A percentile compares a stretch with the other conserved stretches of the same genome.
Evolutionary conservation across 192 early-diverging fungal genomes (phyloP).

Genomic region (Dimargaris xerosporica): DNA sequence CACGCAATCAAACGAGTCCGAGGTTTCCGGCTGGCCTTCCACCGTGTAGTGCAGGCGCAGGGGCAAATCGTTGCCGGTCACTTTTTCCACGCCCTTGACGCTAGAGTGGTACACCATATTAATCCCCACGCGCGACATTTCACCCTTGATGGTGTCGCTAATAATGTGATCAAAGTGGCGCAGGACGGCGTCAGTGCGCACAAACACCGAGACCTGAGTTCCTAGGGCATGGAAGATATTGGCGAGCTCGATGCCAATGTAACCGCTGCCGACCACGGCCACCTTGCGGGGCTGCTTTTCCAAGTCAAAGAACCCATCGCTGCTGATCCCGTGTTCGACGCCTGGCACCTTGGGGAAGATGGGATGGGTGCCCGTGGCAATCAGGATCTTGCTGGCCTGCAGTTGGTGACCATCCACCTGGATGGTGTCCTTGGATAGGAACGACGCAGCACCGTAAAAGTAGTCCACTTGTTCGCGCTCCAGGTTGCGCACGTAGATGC

Average conservation of each 20-base stretch:
- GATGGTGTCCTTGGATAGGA: constrained; percentile 59
- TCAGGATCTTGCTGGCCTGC: constrained; percentile 72
- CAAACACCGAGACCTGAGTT: constrained; percentile 64
- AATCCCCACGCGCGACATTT: constrained; percentile 62
- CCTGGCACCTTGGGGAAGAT: constrained; percentile 68
- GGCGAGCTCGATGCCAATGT: constrained; percentile 93
- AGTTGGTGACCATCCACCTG: constrained; percentile 39
- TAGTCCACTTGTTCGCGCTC: constrained; percentile 72
- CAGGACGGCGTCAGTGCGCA: constrained; percentile 72
- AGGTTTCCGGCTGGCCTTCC: constrained; percentile 18
- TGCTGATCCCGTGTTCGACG: constrained; percentile 73
- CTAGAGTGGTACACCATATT: constrained; percentile 54
- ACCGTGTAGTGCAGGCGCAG: constrained; percentile 32
- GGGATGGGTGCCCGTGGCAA: constrained; percentile 70
- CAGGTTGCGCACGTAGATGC: constrained; percentile 89
- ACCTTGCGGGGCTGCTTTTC: constrained; percentile 82
- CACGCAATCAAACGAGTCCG: constrained; percentile 61
- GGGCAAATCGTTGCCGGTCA: constrained; percentile 29
- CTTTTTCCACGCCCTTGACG: constrained; percentile 45
- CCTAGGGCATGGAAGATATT: constrained; percentile 88
- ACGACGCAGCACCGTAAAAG: constrained; percentile 71
- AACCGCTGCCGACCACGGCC: constrained; percentile 78
- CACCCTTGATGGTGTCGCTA: constrained; percentile 57
- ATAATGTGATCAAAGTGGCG: constrained; percentile 76
- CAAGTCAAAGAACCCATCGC: constrained; percentile 93